A percentile compares a stretch with the other conserved stretches of the same genome.
These are phyloP conservation scores for Penicillium macrosclerotiorum DNA, from an alignment of 495 filamentous ascomycete genomes.

Conservation along the genomic window DNA sequence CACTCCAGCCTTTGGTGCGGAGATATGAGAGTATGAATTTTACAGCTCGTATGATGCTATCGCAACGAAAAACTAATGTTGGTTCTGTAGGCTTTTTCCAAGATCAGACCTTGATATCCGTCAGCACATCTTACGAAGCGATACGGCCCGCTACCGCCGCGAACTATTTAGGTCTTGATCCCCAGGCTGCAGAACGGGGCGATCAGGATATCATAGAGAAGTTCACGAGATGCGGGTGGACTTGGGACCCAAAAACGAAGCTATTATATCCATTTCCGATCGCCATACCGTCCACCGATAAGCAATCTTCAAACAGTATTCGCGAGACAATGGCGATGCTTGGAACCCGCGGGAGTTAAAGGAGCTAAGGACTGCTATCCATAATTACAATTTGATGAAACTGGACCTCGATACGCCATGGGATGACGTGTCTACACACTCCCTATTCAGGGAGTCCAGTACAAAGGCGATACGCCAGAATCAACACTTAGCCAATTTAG, in stretches of 20 bases:
- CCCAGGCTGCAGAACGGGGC: constrained; percentile 25
- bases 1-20: constrained; percentile 35
- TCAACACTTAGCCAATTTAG: constrained; percentile 1
- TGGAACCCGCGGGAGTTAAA: constrained; percentile 25
- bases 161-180: constrained; percentile 45
- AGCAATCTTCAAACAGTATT: constrained; percentile 24
- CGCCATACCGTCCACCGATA: constrained; percentile 24
- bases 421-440: constrained; percentile 8
- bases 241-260: constrained; percentile 38
- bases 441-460: background rate
- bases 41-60: background rate
- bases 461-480: constrained; percentile 2
- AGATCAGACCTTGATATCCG: constrained; percentile 44
- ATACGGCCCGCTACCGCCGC: constrained; percentile 47
- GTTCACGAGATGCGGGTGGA: constrained; percentile 46
- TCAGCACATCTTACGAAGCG: constrained; percentile 49
- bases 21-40: constrained; percentile 41
- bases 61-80: constrained; percentile 1
- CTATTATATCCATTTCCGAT: constrained; percentile 41
- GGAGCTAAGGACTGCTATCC: background rate
- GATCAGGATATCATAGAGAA: constrained; percentile 35
- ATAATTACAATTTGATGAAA: background rate
- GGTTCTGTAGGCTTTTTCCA: constrained; percentile 37
- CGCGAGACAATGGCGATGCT: constrained; percentile 36
- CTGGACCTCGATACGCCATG: background rate